Conservation (phyloP, 2,329 filamentous ascomycete species). For the Acrocalymma vagum region DNA sequence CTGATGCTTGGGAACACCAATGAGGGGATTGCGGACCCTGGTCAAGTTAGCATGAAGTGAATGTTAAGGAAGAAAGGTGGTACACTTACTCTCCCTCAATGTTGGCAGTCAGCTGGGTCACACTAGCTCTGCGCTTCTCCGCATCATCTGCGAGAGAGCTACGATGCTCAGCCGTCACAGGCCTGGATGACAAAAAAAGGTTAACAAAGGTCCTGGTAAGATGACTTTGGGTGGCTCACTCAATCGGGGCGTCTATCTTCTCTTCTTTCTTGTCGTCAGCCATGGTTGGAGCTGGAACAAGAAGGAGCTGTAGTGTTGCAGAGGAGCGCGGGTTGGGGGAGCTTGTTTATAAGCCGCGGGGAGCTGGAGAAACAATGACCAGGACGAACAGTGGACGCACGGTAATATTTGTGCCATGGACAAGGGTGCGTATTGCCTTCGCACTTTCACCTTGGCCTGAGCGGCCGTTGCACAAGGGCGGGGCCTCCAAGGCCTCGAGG, state of each 20-base stretch:
- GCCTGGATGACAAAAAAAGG: constrained; percentile 18
- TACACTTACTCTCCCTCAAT: constrained; percentile 40
- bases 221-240: constrained; percentile 4
- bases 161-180: constrained; percentile 20
- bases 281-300: neutral
- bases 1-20: constrained; percentile 60
- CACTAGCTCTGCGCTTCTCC: constrained; percentile 30
- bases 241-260: constrained; percentile 2
- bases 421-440: no score
- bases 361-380: neutral
- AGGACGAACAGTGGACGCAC: no score
- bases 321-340: neutral
- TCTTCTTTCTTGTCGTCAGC: constrained; percentile 8
- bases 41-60: constrained; percentile 8
- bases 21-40: constrained; percentile 66
- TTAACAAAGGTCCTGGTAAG: constrained; percentile 6
- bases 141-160: constrained; percentile 32
- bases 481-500: no score
- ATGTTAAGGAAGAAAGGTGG: neutral
- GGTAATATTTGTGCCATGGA: no score
- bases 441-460: no score
- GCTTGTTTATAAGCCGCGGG: constrained; percentile 9
- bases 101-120: constrained; percentile 37
- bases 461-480: no score
- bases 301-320: neutral